phyloP scores from a whole-genome alignment of 73 alveolate species.

The Symbiodinium natans region DNA sequence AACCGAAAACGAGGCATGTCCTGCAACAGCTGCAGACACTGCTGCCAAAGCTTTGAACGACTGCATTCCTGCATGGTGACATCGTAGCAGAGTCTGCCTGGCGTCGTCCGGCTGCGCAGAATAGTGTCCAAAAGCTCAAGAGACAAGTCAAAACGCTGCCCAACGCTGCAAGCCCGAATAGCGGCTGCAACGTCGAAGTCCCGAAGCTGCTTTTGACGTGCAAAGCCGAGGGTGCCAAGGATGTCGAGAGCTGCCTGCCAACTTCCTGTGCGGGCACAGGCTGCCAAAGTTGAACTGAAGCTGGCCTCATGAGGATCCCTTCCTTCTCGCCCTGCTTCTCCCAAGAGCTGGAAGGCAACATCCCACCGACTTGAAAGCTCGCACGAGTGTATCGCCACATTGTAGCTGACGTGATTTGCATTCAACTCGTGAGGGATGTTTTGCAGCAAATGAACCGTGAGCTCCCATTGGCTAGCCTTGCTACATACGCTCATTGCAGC shows the following conservation, averaged over 20 bases:
- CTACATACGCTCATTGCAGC: conserved; percentile 32
- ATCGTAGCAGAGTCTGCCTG: conserved; percentile 1
- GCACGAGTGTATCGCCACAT: neutral
- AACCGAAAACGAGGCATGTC: neutral
- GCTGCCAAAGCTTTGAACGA: conserved; percentile 7
- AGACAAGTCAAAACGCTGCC: neutral
- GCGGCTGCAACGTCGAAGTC: neutral
- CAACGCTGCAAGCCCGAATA: neutral
- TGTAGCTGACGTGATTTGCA: neutral
- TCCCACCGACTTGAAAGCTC: neutral
- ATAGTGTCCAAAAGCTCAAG: neutral
- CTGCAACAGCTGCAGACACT: conserved; percentile 4
- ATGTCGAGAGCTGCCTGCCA: conserved; percentile 24
- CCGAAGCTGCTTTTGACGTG: neutral
- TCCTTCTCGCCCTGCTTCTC: neutral
- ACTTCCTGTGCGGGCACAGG: neutral
- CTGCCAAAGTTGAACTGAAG: neutral
- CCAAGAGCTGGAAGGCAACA: neutral
- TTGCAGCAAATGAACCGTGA: neutral
- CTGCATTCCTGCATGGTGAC: conserved; percentile 9
- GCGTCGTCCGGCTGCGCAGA: neutral
- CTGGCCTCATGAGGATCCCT: neutral
- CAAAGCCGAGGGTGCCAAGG: neutral
- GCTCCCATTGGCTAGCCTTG: neutral
- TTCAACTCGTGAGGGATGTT: neutral